These are phyloP conservation scores for Truncatella angustata DNA, from an alignment of 2,329 filamentous ascomycete species.

Conservation along the genomic window DNA sequence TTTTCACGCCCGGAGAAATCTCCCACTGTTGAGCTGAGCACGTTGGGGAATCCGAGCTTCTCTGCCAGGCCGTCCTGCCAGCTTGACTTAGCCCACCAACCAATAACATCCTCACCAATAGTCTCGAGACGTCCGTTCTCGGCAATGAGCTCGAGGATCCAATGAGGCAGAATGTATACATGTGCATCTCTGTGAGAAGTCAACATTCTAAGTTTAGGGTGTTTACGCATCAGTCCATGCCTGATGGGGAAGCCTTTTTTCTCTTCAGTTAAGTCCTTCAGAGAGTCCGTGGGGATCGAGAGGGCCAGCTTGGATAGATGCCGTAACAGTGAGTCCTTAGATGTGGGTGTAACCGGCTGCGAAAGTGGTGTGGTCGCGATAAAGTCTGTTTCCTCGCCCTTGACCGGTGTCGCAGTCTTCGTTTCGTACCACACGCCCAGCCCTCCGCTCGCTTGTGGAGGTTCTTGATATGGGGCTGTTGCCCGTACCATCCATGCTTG, in stretches of 20 bases:
- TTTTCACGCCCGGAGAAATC: constrained; percentile 16
- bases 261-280: constrained; percentile 79
- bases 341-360: constrained; percentile 52
- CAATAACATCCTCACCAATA: constrained; percentile 86
- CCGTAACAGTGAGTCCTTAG: constrained; percentile 63
- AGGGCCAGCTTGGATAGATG: constrained; percentile 78
- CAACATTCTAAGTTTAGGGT: constrained; percentile 76
- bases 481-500: constrained; percentile 92
- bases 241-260: constrained; percentile 72
- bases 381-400: constrained; percentile 92
- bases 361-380: constrained; percentile 73
- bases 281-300: constrained; percentile 82
- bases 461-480: constrained; percentile 53
- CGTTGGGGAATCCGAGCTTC: constrained; percentile 70
- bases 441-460: constrained; percentile 64
- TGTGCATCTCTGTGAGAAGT: constrained; percentile 87
- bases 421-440: constrained; percentile 91
- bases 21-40: constrained; percentile 54
- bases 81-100: constrained; percentile 92
- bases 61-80: constrained; percentile 82
- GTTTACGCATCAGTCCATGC: constrained; percentile 70
- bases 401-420: constrained; percentile 70
- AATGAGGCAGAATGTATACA: constrained; percentile 90
- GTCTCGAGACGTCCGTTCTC: constrained; percentile 81
- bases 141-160: constrained; percentile 82